phyloP scores from a whole-genome alignment of 2,329 filamentous ascomycete species.

The Hymenoscyphus fraxineus region DNA sequence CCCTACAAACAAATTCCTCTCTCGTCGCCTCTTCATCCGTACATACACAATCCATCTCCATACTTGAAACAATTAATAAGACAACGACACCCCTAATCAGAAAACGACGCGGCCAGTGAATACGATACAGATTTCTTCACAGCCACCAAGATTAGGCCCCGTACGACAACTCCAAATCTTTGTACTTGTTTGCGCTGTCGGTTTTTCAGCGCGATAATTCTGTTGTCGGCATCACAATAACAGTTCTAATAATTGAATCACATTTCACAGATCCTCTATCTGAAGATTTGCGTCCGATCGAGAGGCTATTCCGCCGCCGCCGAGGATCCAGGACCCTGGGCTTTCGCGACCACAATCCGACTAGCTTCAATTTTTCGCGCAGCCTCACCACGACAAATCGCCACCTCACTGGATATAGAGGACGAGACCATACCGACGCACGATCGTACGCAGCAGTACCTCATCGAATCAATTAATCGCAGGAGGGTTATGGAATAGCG shows the following conservation, averaged over 20 bases:
- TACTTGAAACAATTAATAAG: slow-evolving; percentile 2
- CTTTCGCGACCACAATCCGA: background rate
- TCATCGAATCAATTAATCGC: background rate
- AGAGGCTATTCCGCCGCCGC: background rate
- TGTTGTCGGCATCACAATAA: too few species aligned
- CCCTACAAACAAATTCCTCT: background rate
- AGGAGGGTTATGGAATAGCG: slow-evolving; percentile 23
- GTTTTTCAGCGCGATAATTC: background rate
- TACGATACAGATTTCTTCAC: background rate
- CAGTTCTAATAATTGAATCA: background rate
- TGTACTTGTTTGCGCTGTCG: too few species aligned
- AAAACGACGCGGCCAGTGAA: background rate
- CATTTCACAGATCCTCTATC: background rate
- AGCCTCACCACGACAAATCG: background rate
- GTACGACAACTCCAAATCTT: background rate
- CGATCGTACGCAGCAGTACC: background rate
- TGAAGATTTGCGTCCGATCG: background rate
- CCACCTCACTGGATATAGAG: background rate
- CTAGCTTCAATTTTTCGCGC: background rate
- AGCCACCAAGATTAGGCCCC: background rate
- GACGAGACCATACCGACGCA: background rate
- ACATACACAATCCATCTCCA: background rate
- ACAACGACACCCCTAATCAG: background rate
- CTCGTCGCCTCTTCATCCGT: background rate
- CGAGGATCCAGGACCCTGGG: background rate